Evolutionary conservation across 495 filamentous ascomycete genomes (phyloP).

Genomic region (Extremus antarcticus): DNA sequence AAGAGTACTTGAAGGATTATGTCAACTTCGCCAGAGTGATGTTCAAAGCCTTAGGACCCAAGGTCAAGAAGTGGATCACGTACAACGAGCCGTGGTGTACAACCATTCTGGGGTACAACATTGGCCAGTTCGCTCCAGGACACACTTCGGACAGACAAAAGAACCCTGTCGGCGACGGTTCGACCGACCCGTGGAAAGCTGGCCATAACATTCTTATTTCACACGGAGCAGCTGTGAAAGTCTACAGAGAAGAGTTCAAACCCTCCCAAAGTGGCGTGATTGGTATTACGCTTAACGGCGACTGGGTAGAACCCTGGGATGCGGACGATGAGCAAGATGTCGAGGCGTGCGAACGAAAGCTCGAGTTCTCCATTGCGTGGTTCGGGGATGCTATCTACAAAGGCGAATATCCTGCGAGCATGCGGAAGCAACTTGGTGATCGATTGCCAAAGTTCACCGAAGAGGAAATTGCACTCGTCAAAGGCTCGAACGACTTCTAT

Average conservation of each 20-base stretch:
- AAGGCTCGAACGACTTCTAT: slow-evolving; percentile 28
- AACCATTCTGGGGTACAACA: slow-evolving; percentile 19
- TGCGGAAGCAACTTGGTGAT: slow-evolving; percentile 22
- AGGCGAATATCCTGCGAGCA: slow-evolving; percentile 24
- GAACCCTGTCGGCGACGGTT: slow-evolving; percentile 44
- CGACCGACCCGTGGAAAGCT: slow-evolving; percentile 35
- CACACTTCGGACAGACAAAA: slow-evolving; percentile 22
- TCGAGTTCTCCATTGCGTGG: slow-evolving; percentile 55
- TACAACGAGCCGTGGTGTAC: slow-evolving; percentile 33
- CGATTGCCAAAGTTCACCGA: slow-evolving; percentile 26
- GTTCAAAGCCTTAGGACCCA: slow-evolving; percentile 22
- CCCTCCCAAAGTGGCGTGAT: slow-evolving; percentile 26
- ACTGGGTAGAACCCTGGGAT: slow-evolving; percentile 30
- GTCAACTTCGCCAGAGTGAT: slow-evolving; percentile 22
- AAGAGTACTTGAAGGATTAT: slow-evolving; percentile 21
- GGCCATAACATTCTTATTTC: slow-evolving; percentile 31
- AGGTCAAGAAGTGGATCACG: slow-evolving; percentile 32
- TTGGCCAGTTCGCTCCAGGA: slow-evolving; percentile 28
- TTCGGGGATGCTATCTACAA: slow-evolving; percentile 27
- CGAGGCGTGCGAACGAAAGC: slow-evolving; percentile 51
- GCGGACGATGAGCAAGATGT: slow-evolving; percentile 38
- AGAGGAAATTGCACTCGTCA: slow-evolving; percentile 21
- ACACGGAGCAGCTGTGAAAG: slow-evolving; percentile 47
- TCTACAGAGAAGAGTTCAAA: slow-evolving; percentile 60
- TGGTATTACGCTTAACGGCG: slow-evolving; percentile 33